A percentile compares a stretch with the other conserved stretches of the same genome.
Conservation (phyloP, 1,284 basidiomycete species). For the Ceratobasidium sp. region DNA sequence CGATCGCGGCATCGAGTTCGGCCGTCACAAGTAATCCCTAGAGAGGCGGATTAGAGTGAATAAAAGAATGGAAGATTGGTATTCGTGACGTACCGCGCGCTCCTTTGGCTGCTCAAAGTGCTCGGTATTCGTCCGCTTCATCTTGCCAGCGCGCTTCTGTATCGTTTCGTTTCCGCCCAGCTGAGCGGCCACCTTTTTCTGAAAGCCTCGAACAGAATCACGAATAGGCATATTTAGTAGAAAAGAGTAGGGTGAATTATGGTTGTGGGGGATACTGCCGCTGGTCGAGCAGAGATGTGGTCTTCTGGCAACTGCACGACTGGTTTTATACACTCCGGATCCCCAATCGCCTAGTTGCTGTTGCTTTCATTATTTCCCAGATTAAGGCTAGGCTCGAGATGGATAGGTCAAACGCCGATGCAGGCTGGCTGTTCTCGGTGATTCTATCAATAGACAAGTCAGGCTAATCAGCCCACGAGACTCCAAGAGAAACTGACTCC, state of each 20-base stretch:
- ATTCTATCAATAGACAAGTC: constrained; percentile 31
- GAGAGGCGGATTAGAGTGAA: background rate
- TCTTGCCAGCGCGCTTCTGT: constrained; percentile 28
- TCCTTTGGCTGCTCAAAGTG: constrained; percentile 41
- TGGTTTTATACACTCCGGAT: background rate
- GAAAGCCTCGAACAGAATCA: constrained; percentile 40
- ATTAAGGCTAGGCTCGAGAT: constrained; percentile 1
- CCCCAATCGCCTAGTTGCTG: background rate
- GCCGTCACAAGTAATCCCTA: constrained; percentile 49
- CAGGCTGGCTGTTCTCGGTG: constrained; percentile 34
- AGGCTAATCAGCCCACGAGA: background rate
- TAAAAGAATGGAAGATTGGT: background rate
- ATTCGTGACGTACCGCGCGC: constrained; percentile 5
- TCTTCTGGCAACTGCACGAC: background rate
- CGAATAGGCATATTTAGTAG: constrained; percentile 27
- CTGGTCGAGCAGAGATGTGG: background rate
- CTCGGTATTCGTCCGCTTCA: constrained; percentile 42
- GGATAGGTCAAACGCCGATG: constrained; percentile 11
- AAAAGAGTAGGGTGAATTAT: background rate
- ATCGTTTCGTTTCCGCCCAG: constrained; percentile 15
- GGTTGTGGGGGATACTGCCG: background rate
- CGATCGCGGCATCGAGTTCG: constrained; percentile 46
- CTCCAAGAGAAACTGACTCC: background rate
- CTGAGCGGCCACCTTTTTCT: constrained; percentile 25
- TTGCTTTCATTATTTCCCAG: background rate